A percentile compares a stretch with the other conserved stretches of the same genome.
Conservation (phyloP, 176 grass and related monocot genomes). For the Musa itinerans region DNA sequence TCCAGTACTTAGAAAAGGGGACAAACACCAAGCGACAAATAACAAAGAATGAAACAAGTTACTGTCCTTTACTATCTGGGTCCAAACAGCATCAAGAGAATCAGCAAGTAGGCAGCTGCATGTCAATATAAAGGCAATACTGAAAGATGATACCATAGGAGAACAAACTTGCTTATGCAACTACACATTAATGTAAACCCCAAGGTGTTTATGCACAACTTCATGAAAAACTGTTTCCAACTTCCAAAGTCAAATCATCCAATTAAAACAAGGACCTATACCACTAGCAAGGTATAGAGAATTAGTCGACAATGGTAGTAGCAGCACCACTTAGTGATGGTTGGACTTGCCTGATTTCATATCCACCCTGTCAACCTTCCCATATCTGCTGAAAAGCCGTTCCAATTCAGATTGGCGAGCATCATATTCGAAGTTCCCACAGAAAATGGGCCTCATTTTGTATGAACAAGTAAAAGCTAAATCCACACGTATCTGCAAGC, state of each 20-base stretch:
- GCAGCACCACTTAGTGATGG: neutral
- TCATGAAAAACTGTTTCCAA: too few species aligned
- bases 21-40: too few species aligned
- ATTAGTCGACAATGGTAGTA: too few species aligned
- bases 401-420: constrained; percentile 76
- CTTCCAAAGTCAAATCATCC: too few species aligned
- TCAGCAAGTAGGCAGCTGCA: neutral
- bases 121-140: neutral
- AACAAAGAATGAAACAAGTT: neutral
- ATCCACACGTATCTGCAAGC: neutral
- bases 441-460: constrained; percentile 85
- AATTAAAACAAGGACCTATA: too few species aligned
- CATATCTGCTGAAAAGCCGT: constrained; percentile 81
- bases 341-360: constrained; percentile 82
- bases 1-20: too few species aligned
- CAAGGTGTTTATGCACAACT: too few species aligned
- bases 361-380: constrained; percentile 84
- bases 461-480: neutral
- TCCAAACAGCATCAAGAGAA: neutral
- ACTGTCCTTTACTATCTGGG: neutral
- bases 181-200: too few species aligned
- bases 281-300: too few species aligned
- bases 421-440: constrained; percentile 94
- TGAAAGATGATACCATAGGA: too few species aligned
- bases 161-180: too few species aligned